Conservation (phyloP, 371 early-diverging fungal genomes). For the Mucor saturninus region DNA sequence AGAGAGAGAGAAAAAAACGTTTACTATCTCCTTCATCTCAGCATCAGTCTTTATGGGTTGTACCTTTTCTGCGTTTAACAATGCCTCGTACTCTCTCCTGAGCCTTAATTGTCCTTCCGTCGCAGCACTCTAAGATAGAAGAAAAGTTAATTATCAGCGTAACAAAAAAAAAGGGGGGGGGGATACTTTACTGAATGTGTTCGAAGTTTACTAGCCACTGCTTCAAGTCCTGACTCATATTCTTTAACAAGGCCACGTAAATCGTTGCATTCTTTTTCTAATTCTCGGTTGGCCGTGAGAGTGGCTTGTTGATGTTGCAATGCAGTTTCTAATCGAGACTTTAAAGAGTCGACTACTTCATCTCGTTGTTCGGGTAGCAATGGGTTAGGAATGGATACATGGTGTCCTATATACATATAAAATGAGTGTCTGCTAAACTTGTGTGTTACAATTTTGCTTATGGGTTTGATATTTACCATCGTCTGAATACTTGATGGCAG, state of each 20-base stretch:
- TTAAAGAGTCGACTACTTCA: conserved; percentile 22
- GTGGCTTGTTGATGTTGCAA: conserved; percentile 24
- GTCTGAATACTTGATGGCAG: conserved; percentile 5
- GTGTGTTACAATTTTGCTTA: too few relatives aligned
- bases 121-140: conserved; percentile 28
- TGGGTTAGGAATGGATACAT: conserved; percentile 3
- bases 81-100: conserved; percentile 47
- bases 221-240: conserved; percentile 39
- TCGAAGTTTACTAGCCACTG: conserved; percentile 38
- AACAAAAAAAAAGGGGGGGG: too few relatives aligned
- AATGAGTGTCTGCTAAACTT: neutral
- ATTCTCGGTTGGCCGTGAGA: conserved; percentile 22
- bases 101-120: conserved; percentile 41
- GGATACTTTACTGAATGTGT: conserved; percentile 31
- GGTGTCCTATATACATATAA: neutral
- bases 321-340: conserved; percentile 15
- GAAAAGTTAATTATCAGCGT: neutral
- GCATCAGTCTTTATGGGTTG: too few relatives aligned
- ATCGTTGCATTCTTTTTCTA: conserved; percentile 36
- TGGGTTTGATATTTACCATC: conserved; percentile 14
- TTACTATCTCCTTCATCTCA: too few relatives aligned
- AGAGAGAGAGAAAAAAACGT: too few relatives aligned
- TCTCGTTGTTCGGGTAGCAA: conserved; percentile 25
- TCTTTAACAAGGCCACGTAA: conserved; percentile 37
- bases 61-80: conserved; percentile 52